Evolutionary conservation across 1,139 yeast genomes (phyloP).

Genomic region (Schizosaccharomyces versatilis): DNA sequence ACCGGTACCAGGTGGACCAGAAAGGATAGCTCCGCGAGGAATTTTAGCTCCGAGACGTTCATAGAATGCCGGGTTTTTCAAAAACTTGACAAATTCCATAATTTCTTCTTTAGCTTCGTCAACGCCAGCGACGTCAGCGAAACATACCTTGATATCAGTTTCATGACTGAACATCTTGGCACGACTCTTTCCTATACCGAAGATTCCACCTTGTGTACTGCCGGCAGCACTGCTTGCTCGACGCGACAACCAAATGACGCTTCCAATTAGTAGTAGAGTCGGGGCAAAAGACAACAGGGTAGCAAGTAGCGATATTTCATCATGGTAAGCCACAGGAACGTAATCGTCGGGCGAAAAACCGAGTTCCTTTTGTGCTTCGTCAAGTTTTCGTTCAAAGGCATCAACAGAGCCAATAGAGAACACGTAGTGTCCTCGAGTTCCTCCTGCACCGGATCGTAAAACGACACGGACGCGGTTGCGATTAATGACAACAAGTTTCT

Average conservation of each 20-base stretch:
- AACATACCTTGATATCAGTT: constrained; percentile 66
- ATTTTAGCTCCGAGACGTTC: constrained; percentile 87
- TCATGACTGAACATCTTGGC: constrained; percentile 86
- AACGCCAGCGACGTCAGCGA: constrained; percentile 92
- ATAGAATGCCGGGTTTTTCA: constrained; percentile 71
- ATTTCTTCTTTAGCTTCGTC: constrained; percentile 95
- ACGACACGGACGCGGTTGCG: constrained; percentile 61
- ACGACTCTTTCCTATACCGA: constrained; percentile 15
- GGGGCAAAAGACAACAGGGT: constrained; percentile 60
- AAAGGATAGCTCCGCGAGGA: constrained; percentile 89
- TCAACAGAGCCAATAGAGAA: constrained; percentile 86
- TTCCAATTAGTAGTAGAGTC: constrained; percentile 64
- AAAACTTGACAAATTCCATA: constrained; percentile 86
- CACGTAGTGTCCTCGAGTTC: constrained; percentile 20
- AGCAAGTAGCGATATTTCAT: constrained; percentile 42
- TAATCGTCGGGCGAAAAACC: constrained; percentile 41
- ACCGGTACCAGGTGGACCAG: constrained; percentile 99
- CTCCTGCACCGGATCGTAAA: constrained; percentile 33
- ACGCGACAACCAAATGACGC: constrained; percentile 49
- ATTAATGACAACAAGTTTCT: constrained; percentile 53
- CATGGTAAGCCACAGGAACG: constrained; percentile 63
- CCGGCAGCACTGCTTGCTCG: constrained; percentile 29
- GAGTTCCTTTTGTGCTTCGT: constrained; percentile 48
- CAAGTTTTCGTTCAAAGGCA: constrained; percentile 67
- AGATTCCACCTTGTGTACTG: constrained; percentile 37